phyloP scores from a whole-genome alignment of 495 filamentous ascomycete species.

The Patellaria atrata region DNA sequence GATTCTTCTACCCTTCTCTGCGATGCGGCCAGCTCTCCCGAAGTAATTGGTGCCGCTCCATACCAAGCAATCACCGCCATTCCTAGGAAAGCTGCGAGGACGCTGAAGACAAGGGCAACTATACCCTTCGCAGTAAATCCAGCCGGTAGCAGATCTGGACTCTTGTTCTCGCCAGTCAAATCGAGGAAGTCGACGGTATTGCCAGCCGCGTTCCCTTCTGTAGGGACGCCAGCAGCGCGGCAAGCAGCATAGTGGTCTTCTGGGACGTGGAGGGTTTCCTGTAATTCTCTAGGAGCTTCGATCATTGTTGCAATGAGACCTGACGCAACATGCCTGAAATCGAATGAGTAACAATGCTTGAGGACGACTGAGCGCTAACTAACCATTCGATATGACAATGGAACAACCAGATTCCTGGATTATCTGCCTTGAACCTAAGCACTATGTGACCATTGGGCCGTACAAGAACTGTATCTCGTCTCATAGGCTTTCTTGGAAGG shows the following conservation, averaged over 20 bases:
- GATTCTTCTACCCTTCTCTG: no score
- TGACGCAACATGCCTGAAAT: conserved; percentile 50
- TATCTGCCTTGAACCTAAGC: conserved; percentile 38
- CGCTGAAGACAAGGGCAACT: conserved; percentile 60
- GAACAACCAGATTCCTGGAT: conserved; percentile 66
- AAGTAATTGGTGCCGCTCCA: conserved; percentile 26
- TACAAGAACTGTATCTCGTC: conserved; percentile 44
- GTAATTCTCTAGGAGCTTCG: conserved; percentile 51
- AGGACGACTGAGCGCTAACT: no score
- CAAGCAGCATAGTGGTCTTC: conserved; percentile 50
- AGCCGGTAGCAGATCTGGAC: conserved; percentile 42
- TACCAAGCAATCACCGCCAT: conserved; percentile 56
- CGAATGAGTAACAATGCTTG: background rate
- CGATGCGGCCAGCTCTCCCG: background rate
- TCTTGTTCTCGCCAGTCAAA: conserved; percentile 43
- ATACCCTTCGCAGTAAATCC: conserved; percentile 63
- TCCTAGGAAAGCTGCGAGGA: conserved; percentile 56
- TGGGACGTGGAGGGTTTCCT: conserved; percentile 46
- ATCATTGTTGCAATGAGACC: conserved; percentile 59
- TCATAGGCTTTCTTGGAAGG: conserved; percentile 37
- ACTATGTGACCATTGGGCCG: conserved; percentile 32
- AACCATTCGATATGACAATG: conserved; percentile 41
- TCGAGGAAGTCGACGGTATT: conserved; percentile 51
- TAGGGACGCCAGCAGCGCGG: conserved; percentile 32
- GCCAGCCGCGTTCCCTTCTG: conserved; percentile 60